Percentiles rank a stretch among this genome's conserved stretches.
These are phyloP conservation scores for Colletotrichum sp. DNA, from an alignment of 2,329 filamentous ascomycete genomes.

Conservation along the genomic window DNA sequence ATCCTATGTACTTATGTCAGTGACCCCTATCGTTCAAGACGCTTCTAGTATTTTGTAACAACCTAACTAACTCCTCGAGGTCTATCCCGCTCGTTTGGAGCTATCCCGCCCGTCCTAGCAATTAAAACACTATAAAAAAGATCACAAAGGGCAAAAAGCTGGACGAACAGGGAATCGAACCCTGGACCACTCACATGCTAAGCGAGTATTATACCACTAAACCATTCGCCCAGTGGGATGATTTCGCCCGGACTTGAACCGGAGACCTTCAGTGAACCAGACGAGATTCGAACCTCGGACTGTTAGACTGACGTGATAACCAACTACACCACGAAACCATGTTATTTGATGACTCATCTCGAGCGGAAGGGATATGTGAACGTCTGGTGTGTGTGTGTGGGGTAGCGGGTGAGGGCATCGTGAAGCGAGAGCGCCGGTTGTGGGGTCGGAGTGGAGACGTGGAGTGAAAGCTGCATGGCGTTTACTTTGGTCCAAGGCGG, in stretches of 20 bases:
- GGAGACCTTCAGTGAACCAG: conserved; percentile 12
- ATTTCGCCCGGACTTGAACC: conserved; percentile 13
- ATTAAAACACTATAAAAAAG: not conserved
- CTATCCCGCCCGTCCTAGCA: accelerated
- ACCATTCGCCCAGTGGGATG: not conserved
- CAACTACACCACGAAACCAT: conserved; percentile 39
- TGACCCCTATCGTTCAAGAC: accelerated
- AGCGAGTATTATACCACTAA: conserved; percentile 9
- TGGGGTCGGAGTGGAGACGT: not conserved
- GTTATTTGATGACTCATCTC: not conserved
- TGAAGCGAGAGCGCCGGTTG: not conserved
- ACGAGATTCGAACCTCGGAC: not conserved
- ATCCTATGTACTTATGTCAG: not conserved
- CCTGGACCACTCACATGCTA: conserved; percentile 5
- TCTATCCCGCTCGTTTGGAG: not conserved
- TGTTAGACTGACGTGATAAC: conserved; percentile 56
- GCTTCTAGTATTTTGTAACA: accelerated
- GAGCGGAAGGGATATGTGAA: not conserved
- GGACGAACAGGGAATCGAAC: conserved; percentile 3
- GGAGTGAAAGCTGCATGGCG: not conserved
- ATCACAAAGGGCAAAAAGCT: not conserved
- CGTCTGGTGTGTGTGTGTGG: not conserved
- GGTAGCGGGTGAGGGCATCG: not conserved
- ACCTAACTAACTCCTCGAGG: accelerated
- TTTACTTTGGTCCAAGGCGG: not conserved